Conservation (phyloP, 257 asterid genomes). For the Solanum virginianum region DNA sequence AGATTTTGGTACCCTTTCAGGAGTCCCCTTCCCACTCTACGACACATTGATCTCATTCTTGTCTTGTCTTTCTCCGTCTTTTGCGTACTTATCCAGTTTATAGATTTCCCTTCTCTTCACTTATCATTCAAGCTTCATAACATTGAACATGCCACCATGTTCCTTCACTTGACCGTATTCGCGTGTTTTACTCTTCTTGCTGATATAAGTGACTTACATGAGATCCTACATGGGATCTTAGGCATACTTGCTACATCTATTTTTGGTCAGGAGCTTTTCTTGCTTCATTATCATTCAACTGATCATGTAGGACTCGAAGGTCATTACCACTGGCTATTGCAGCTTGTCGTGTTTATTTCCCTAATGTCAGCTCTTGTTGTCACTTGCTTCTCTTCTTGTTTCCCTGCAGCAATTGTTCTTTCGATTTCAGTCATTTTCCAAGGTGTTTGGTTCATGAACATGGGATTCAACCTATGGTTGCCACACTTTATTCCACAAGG, state of each 20-base stretch:
- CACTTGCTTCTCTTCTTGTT: constrained; percentile 34
- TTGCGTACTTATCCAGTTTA: constrained; percentile 39
- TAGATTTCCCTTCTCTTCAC: constrained; percentile 31
- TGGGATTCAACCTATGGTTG: constrained; percentile 69
- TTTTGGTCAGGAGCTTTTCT: constrained; percentile 67
- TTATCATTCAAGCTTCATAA: constrained; percentile 45
- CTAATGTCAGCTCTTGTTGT: constrained; percentile 36
- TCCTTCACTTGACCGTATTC: constrained; percentile 47
- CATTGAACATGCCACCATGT: constrained; percentile 65
- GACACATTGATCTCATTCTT: constrained; percentile 45
- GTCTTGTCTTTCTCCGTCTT: constrained; percentile 41
- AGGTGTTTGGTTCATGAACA: constrained; percentile 75
- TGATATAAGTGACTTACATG: constrained; percentile 30
- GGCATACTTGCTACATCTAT: constrained; percentile 57
- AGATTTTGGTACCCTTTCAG: constrained; percentile 60
- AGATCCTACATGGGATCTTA: constrained; percentile 26
- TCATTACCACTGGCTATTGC: constrained; percentile 81
- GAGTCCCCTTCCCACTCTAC: constrained; percentile 16
- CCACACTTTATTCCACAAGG: constrained; percentile 46
- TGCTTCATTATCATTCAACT: constrained; percentile 70
- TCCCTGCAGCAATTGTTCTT: constrained; percentile 53
- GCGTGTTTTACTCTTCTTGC: constrained; percentile 43
- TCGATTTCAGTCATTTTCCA: constrained; percentile 54
- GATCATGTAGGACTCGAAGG: constrained; percentile 80
- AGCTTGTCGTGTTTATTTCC: constrained; percentile 51